These are phyloP conservation scores for Vitis hybrid DNA, from an alignment of 177 flowering plant species.

Conservation along the genomic window DNA sequence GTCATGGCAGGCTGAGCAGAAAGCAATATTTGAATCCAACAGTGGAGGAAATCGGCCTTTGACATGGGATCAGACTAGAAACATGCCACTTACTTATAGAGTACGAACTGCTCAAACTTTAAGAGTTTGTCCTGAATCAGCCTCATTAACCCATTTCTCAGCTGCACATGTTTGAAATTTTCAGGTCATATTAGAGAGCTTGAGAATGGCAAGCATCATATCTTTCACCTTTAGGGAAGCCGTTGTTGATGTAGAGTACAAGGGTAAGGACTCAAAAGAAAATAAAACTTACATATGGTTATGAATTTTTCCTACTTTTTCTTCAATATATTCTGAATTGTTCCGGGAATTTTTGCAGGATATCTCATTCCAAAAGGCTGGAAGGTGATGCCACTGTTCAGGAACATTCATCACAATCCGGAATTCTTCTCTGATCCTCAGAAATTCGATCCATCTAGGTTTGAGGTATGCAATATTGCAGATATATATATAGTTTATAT, in stretches of 20 bases:
- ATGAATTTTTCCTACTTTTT: neutral
- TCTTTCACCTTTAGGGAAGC: slow-evolving; percentile 70
- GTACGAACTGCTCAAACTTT: slow-evolving; percentile 18
- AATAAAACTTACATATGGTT: neutral
- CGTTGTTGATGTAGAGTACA: slow-evolving; percentile 52
- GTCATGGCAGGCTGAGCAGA: slow-evolving; percentile 48
- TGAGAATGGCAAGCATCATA: slow-evolving; percentile 69
- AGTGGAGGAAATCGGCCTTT: slow-evolving; percentile 30
- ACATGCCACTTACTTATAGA: slow-evolving; percentile 52
- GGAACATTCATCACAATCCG: slow-evolving; percentile 55
- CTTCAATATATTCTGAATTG: neutral
- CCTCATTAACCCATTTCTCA: neutral
- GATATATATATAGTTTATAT: neutral
- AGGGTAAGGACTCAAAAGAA: slow-evolving; percentile 31
- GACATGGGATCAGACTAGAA: slow-evolving; percentile 57
- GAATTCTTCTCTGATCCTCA: slow-evolving; percentile 55
- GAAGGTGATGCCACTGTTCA: slow-evolving; percentile 64
- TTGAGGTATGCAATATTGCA: slow-evolving; percentile 42
- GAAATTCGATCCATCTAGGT: slow-evolving; percentile 60
- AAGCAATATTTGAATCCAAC: slow-evolving; percentile 36
- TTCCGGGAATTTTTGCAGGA: slow-evolving; percentile 26
- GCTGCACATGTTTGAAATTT: slow-evolving; percentile 1
- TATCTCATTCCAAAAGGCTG: slow-evolving; percentile 58
- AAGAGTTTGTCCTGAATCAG: neutral
- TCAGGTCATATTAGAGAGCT: slow-evolving; percentile 60